phyloP scores from a whole-genome alignment of 306 rosid species.

The Glycine latifolia region DNA sequence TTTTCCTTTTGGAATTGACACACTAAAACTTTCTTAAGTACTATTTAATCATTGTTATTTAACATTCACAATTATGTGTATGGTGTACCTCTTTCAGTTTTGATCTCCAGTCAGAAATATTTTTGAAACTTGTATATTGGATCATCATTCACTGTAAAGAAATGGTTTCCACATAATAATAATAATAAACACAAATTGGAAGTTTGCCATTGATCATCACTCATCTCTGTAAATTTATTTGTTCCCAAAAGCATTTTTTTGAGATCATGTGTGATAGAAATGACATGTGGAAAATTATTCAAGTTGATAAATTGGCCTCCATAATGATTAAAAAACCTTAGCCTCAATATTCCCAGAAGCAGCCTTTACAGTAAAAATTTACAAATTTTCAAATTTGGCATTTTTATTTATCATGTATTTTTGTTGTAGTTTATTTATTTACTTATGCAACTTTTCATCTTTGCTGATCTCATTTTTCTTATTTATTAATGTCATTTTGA shows the following conservation, averaged over 20 bases:
- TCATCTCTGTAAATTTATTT: constrained; percentile 1
- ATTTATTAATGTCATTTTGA: constrained; percentile 36
- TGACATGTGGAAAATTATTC: background rate
- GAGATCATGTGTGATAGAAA: constrained; percentile 18
- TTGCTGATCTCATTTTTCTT: constrained; percentile 1
- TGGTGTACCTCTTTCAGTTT: constrained; percentile 4
- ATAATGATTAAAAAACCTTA: constrained; percentile 19
- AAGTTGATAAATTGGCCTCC: constrained; percentile 1
- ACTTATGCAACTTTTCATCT: background rate
- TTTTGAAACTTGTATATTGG: background rate
- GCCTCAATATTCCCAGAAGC: background rate
- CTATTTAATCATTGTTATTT: constrained; percentile 12
- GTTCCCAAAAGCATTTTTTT: background rate
- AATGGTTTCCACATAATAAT: background rate
- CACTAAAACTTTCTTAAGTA: background rate
- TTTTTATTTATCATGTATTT: constrained; percentile 11
- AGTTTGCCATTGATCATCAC: background rate
- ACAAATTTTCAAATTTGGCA: background rate
- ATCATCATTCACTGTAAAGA: background rate
- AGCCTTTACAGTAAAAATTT: background rate
- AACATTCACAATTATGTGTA: background rate
- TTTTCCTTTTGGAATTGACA: constrained; percentile 6
- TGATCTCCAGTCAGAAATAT: background rate
- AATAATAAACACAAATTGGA: background rate
- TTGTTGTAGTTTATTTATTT: constrained; percentile 6